Conservation (phyloP, 208 protist genomes). For the Angomonas deanei region DNA sequence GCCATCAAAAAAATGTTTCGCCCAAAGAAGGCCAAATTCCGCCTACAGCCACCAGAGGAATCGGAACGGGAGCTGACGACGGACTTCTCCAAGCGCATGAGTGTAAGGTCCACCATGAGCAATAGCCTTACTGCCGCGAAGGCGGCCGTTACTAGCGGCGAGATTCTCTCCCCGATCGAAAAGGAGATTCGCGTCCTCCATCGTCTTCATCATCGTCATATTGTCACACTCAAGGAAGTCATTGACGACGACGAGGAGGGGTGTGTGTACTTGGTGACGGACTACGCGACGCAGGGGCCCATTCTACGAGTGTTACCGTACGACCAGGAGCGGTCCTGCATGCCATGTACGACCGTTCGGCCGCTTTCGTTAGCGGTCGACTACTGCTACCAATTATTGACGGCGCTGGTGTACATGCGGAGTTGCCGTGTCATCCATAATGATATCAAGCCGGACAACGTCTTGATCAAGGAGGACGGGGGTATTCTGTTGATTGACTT, state of each 20-base stretch:
- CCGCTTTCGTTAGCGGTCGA: conserved; percentile 24
- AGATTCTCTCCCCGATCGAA: conserved; percentile 45
- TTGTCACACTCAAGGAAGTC: conserved; percentile 89
- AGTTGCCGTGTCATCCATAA: conserved; percentile 42
- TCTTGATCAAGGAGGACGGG: conserved; percentile 28
- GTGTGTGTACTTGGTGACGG: conserved; percentile 68
- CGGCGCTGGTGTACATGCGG: conserved; percentile 39
- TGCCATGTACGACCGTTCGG: conserved; percentile 26
- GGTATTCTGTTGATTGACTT: conserved; percentile 40
- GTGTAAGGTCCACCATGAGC: neutral
- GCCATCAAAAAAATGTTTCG: conserved; percentile 44
- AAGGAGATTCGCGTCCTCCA: conserved; percentile 93
- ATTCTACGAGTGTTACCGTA: conserved; percentile 26
- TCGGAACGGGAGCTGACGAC: neutral
- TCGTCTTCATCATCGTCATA: conserved; percentile 88
- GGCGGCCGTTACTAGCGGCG: neutral
- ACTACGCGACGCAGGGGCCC: conserved; percentile 32
- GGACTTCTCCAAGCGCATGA: neutral
- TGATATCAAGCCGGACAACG: conserved; percentile 68
- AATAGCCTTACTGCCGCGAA: neutral
- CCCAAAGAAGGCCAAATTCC: neutral
- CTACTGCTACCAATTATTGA: conserved; percentile 37
- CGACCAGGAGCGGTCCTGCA: conserved; percentile 11
- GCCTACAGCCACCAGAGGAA: neutral
- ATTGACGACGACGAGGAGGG: conserved; percentile 92